Evolutionary conservation across 83 land plant genomes (phyloP).

Genomic region (Isoetes engelmannii): DNA sequence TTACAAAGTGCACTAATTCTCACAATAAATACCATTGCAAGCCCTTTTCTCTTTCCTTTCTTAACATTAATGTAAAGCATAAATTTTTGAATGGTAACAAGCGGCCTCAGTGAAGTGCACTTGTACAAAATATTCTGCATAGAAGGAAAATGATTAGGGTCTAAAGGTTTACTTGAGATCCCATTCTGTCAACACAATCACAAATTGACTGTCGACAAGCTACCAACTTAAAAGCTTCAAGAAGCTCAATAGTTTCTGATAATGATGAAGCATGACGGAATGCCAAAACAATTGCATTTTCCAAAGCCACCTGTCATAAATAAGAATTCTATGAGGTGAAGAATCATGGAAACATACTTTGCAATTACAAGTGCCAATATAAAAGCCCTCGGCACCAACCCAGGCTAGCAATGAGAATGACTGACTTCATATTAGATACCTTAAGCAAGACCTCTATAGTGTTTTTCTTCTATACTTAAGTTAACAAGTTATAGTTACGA

Average conservation of each 20-base stretch:
- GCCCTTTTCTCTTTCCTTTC: no score
- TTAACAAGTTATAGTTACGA: not conserved
- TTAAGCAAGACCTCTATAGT: no score
- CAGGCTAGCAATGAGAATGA: no score
- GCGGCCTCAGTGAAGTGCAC: no score
- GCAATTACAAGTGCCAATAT: not conserved
- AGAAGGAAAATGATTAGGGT: no score
- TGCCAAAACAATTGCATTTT: constrained; percentile 26
- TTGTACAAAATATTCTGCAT: no score
- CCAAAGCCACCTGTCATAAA: constrained; percentile 27
- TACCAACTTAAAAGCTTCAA: constrained; percentile 36
- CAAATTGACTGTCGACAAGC: constrained; percentile 28
- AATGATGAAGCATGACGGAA: constrained; percentile 35
- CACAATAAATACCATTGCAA: no score
- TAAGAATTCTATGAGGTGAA: not conserved
- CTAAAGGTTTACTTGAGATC: constrained; percentile 16
- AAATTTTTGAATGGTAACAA: no score
- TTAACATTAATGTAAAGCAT: no score
- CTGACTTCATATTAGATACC: no score
- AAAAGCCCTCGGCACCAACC: not conserved
- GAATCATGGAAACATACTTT: not conserved
- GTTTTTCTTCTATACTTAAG: no score
- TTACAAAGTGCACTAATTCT: no score
- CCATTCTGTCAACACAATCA: constrained; percentile 27
- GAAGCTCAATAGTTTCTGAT: constrained; percentile 28